Evolutionary conservation across 2,329 filamentous ascomycete genomes (phyloP), one percentile per base, ranked within the genome.

Genomic region (Talaromyces rugulosus): DNA sequence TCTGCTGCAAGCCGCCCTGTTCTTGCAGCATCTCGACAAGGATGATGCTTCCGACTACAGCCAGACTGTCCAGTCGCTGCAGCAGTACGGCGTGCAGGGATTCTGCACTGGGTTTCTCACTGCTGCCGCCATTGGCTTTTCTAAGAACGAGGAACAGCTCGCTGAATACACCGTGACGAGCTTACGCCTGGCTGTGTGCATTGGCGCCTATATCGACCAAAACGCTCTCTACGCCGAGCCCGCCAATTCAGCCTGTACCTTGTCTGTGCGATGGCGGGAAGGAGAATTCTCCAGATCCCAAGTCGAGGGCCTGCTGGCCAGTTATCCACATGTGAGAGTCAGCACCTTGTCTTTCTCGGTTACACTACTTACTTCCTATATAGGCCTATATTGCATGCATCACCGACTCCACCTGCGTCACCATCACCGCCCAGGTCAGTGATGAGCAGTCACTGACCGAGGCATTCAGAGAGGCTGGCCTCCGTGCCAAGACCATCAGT

Each of bases 71-170:
- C 33, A 54, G 14, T 59, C 58, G 9, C 34, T 59, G 58, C 47
- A 53, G 28, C 31, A 55, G 18, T 18, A 60, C 27, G 71, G 66
- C 42, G 67, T 69, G 1, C 57, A 74, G 0, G 78, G 79, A 0
- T 74, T 80, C 59, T 81, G 79, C 42, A 73, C 72, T 0, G 78
- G 79, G 0, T 58, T 80, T 1, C 57, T 81, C 12, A 71, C 65
- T 47, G 75, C 79, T 11, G 61, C 74, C 14, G 75, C 76, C 0
- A 73, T 78, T 1, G 67, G 77, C 0, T 68, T 71, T 62, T 67
- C 74, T 7, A 4, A 34, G 1, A 72, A 65, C 31, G 55, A 61
- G 2, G 52, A 61, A 0, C 66, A 78, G 1, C 66, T 81, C 14
- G 55, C 69, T 27, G 59, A 66, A 3, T 70, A 77, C 62, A 75